These are phyloP conservation scores for Austroboletus eburneus DNA, from an alignment of 768 basidiomycete genomes.

Conservation along the genomic window DNA sequence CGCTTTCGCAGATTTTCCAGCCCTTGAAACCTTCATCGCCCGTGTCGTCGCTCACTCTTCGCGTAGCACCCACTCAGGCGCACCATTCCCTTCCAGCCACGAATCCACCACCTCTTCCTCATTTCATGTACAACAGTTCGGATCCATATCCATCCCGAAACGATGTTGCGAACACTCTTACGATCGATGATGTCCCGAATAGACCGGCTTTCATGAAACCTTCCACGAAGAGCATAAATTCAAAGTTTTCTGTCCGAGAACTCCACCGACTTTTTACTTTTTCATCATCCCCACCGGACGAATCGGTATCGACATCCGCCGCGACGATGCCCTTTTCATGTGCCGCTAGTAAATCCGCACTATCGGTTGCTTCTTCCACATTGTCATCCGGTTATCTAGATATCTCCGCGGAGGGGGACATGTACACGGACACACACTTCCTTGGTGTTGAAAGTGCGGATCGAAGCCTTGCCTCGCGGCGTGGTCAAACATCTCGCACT, in stretches of 20 bases:
- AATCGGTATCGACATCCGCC: slow-evolving; percentile 3
- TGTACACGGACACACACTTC: slow-evolving; percentile 10
- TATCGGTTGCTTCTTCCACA: slow-evolving; percentile 10
- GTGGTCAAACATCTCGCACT: slow-evolving; percentile 2
- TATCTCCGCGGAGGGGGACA: slow-evolving; percentile 17
- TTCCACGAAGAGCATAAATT: slow-evolving; percentile 24
- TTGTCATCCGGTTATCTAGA: slow-evolving; percentile 15
- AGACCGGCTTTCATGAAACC: slow-evolving; percentile 34
- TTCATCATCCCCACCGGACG: slow-evolving; percentile 19
- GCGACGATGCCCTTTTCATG: not conserved
- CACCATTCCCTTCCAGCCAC: not conserved
- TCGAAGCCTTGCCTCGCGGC: slow-evolving; percentile 11
- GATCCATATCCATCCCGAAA: slow-evolving; percentile 21
- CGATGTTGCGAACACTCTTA: slow-evolving; percentile 9
- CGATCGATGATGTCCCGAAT: slow-evolving; percentile 7
- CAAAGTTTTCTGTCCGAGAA: slow-evolving; percentile 35
- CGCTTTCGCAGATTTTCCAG: slow-evolving; percentile 29
- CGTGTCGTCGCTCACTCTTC: slow-evolving; percentile 21
- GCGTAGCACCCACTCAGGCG: slow-evolving; percentile 19
- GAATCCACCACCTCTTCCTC: slow-evolving; percentile 10
- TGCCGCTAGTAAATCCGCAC: not conserved
- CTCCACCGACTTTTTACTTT: slow-evolving; percentile 33
- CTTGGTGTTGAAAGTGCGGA: slow-evolving; percentile 18
- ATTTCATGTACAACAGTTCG: slow-evolving; percentile 18
- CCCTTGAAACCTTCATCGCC: slow-evolving; percentile 26